These are phyloP conservation scores for Cladorrhinum sp. DNA, from an alignment of 2,329 filamentous ascomycete species.

Conservation along the genomic window DNA sequence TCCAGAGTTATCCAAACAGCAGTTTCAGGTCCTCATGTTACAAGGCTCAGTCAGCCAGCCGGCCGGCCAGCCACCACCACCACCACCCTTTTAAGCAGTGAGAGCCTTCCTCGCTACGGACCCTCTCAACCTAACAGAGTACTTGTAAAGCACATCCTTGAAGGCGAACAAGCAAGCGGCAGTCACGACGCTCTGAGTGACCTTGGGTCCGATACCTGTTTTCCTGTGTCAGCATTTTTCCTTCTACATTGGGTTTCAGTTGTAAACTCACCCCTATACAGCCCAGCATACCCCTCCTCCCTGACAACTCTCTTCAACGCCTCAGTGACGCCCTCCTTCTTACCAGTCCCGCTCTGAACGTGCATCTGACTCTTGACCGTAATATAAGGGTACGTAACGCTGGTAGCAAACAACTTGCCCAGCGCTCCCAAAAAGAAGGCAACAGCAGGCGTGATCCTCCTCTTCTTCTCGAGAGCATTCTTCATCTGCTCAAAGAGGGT, in stretches of 20 bases:
- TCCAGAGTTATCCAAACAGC: not conserved
- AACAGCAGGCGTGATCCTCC: slow-evolving; percentile 75
- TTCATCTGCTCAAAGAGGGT: slow-evolving; percentile 99
- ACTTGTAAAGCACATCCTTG: slow-evolving; percentile 92
- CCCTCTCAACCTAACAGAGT: slow-evolving; percentile 65
- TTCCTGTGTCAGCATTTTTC: slow-evolving; percentile 1
- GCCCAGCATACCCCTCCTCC: slow-evolving; percentile 86
- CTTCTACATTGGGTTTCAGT: not conserved
- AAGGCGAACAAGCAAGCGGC: slow-evolving; percentile 96
- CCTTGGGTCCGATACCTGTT: slow-evolving; percentile 88
- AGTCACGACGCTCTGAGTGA: slow-evolving; percentile 94
- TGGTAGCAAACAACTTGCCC: slow-evolving; percentile 91
- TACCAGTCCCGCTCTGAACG: slow-evolving; percentile 62
- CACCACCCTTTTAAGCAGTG: slow-evolving; percentile 28
- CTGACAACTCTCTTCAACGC: slow-evolving; percentile 75
- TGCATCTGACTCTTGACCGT: slow-evolving; percentile 98
- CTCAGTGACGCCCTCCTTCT: slow-evolving; percentile 75
- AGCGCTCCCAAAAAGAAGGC: slow-evolving; percentile 90
- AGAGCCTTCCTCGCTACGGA: slow-evolving; percentile 40
- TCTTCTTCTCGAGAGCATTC: slow-evolving; percentile 74
- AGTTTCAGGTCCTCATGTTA: not conserved
- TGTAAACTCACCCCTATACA: slow-evolving; percentile 79
- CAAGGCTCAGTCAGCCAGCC: not conserved
- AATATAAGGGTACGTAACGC: slow-evolving; percentile 96
- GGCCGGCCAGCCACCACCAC: too few species aligned